Evolutionary conservation across 495 filamentous ascomycete genomes (phyloP).

Genomic region (Pyronema omphalodes): DNA sequence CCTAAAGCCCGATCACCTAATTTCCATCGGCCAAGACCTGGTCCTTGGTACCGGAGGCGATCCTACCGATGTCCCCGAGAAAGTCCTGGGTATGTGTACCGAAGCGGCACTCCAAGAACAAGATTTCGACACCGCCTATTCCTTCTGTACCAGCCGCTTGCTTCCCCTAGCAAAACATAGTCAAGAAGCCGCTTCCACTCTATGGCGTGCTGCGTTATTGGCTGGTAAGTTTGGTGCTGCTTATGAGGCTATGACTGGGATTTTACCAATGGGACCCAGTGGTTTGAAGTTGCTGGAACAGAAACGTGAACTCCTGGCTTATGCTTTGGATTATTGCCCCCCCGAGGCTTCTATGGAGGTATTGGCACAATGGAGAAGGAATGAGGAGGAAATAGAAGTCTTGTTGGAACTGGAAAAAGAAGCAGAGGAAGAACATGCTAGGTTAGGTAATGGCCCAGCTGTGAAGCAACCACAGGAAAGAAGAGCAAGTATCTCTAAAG

Average conservation of each 20-base stretch:
- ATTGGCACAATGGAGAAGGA: conserved; percentile 62
- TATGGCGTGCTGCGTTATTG: conserved; percentile 82
- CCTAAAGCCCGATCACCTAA: conserved; percentile 66
- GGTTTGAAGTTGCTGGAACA: conserved; percentile 36
- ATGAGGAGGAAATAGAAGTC: conserved; percentile 65
- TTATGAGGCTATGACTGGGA: conserved; percentile 14
- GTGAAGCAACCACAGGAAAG: conserved; percentile 3
- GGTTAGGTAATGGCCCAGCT: conserved; percentile 14
- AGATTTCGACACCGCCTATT: conserved; percentile 95
- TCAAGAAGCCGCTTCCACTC: conserved; percentile 47
- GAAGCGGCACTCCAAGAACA: conserved; percentile 67
- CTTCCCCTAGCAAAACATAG: conserved; percentile 25
- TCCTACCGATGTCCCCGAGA: conserved; percentile 26
- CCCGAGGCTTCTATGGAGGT: conserved; percentile 64
- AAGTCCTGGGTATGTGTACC: conserved; percentile 75
- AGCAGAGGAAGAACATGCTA: conserved; percentile 55
- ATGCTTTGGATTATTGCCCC: conserved; percentile 66
- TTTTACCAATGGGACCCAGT: conserved; percentile 36
- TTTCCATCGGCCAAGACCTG: conserved; percentile 59
- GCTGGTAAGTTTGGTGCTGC: conserved; percentile 59
- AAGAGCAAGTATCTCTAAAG: conserved; percentile 22
- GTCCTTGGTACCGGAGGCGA: conserved; percentile 19
- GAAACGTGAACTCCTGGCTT: conserved; percentile 76
- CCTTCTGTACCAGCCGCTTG: conserved; percentile 61
- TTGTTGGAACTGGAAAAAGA: conserved; percentile 52